phyloP scores from a whole-genome alignment of 805 yeast genomes.

The Barnettozyma sucrosica region DNA sequence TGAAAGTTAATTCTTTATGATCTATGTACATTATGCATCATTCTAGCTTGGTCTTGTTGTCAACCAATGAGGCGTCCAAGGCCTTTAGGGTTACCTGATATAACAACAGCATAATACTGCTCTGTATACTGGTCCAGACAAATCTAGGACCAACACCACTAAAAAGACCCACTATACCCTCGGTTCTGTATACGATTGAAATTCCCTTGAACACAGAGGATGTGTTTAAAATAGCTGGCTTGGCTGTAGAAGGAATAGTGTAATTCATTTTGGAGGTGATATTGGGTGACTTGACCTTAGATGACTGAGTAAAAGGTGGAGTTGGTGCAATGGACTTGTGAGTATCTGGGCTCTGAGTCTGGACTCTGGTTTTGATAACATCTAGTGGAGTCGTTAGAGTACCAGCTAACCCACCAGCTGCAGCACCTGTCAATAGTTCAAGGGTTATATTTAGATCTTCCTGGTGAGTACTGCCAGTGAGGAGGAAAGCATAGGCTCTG shows the following conservation, averaged over 20 bases:
- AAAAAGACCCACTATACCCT: conserved; percentile 77
- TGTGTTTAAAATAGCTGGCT: conserved; percentile 26
- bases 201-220: conserved; percentile 49
- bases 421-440: conserved; percentile 86
- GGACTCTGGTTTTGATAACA: conserved; percentile 87
- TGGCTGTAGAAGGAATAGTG: conserved; percentile 19
- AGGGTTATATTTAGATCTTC: conserved; percentile 47
- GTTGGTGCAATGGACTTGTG: conserved; percentile 1
- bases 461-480: conserved; percentile 26
- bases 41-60: neutral
- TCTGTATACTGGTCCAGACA: conserved; percentile 94
- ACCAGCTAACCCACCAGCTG: conserved; percentile 94
- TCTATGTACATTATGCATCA: conserved; percentile 6
- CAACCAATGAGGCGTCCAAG: conserved; percentile 20
- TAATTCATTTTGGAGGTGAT: conserved; percentile 26
- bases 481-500: conserved; percentile 49
- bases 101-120: conserved; percentile 85
- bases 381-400: conserved; percentile 85
- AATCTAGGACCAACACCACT: conserved; percentile 96
- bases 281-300: conserved; percentile 5
- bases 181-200: conserved; percentile 52
- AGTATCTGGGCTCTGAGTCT: conserved; percentile 60
- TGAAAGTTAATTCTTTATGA: neutral
- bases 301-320: conserved; percentile 1
- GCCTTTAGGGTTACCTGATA: conserved; percentile 72